A percentile compares a stretch with the other conserved stretches of the same genome.
These are phyloP conservation scores for Pyrenopolyporus hunteri DNA, from an alignment of 495 filamentous ascomycete genomes.

Conservation along the genomic window DNA sequence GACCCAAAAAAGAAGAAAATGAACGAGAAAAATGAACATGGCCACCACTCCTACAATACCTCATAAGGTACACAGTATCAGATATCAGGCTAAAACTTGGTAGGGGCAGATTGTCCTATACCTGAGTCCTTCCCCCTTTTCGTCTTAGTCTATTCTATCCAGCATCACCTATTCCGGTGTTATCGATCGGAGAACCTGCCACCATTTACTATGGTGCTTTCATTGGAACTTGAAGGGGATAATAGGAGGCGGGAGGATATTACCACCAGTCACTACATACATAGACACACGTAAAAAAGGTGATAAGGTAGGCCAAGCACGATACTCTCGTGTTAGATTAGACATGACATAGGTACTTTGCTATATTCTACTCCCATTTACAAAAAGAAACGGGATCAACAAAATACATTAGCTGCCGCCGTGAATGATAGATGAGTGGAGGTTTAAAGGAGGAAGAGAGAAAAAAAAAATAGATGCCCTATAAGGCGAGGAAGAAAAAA, in stretches of 20 bases:
- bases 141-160: constrained; percentile 17
- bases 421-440: constrained; percentile 3
- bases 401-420: constrained; percentile 11
- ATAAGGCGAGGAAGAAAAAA: constrained; percentile 4
- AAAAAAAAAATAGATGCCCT: background rate
- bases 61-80: constrained; percentile 31
- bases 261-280: background rate
- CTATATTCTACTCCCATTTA: background rate
- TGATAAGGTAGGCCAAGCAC: no score
- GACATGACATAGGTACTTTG: background rate
- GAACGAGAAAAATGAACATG: no score
- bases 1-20: constrained; percentile 20
- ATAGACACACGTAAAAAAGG: no score
- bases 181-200: constrained; percentile 21
- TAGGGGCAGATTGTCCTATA: constrained; percentile 16
- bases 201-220: constrained; percentile 12
- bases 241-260: background rate
- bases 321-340: no score
- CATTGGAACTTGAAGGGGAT: background rate
- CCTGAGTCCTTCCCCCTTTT: constrained; percentile 20
- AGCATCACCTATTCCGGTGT: constrained; percentile 6
- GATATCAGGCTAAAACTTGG: constrained; percentile 15
- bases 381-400: constrained; percentile 3
- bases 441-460: no score
- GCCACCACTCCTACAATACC: background rate